Evolutionary conservation across 805 yeast species (phyloP), one percentile per base, ranked within the genome.

Genomic region (Ogataea henricii): DNA sequence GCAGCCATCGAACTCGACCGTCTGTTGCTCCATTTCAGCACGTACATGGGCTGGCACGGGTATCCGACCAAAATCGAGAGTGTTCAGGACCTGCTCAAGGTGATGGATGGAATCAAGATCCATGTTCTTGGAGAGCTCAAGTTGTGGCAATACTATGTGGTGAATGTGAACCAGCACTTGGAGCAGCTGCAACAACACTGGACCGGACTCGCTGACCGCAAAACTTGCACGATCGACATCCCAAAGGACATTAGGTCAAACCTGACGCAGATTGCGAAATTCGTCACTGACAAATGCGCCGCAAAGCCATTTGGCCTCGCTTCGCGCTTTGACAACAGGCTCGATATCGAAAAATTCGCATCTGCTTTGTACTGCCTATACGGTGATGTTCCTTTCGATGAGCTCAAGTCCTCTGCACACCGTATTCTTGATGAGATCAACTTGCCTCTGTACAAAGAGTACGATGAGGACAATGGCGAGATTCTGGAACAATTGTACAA

Each of bases 61-160:
- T 81, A 79, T 47, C 90, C 96, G 5, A 75, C 84, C 0, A 70
- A 65, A 0, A 65, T 91, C 37, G 62, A 68, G 3, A 63, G 66
- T 14, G 71, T 72, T 10, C 73, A 68, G 3, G 96, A 89, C 55
- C 65, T 92, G 20, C 68, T 76, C 33, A 64, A 59, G 25, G 69
- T 91, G 20, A 79, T 87, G 74, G 85, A 80, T 29, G 91, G 88
- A 14, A 72, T 92, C 40, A 79, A 81, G 52, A 64, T 71, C 4
- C 83, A 87, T 57, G 96, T 89, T 0, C 59, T 90, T 22, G 82
- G 78, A 21, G 71, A 76, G 4, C 67, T 89, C 46, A 78, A 82
- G 52, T 72, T 92, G 46, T 92, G 99, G 99, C 90, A 92, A 66
- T 92, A 68, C 65, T 94, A 91, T 63, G 91, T 85, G 4, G 72